Evolutionary conservation across 2,329 filamentous ascomycete genomes (phyloP), one percentile per base, ranked within the genome.

Genomic region (Cylindrodendrum hubeiense): DNA sequence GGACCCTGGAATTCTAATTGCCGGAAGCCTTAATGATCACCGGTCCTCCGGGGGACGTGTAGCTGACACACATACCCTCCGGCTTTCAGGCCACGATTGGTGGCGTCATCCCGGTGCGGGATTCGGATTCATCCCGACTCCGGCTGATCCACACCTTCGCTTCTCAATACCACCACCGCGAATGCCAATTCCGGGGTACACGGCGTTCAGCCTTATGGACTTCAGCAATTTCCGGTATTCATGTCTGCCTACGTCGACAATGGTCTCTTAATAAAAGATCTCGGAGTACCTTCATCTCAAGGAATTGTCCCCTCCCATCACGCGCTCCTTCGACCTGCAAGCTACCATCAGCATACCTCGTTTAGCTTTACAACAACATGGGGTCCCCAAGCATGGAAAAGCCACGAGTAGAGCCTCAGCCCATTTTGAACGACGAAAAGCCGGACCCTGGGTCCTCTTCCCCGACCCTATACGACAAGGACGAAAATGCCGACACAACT

Each of bases 1-100:
- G 28, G 28, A 10, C 28, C 28, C 6, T 34, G 33, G 78, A 80
- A n/a, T 76, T 76, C 41, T 79, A 63, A 39, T 6, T 50, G 43
- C 59, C 63, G 60, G 60, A 5, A 10, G 19, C 39, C 55, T 54
- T 34, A 49, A 41, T 55, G 26, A 30, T 26, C 9, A 28, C 60
- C 60, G 52, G 26, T 47, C 37, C 53, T 41, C 12, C 53, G 19
- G 30, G 37, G 17, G 34, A 28, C n/a, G 33, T 34, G 34, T 54
- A 33, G 8, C 49, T 44, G 22, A 57, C 17, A 24, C n/a, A 17
- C 12, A 12, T 34, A 34, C 37, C n/a, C 58, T 39, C 52, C 58
- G 47, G 15, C 19, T n/a, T 17, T 41, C 17, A 15, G 30, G 28
- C 22, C 26, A 44, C 24, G 37, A 62, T 61, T 63, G 59, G 63